Evolutionary conservation across 306 rosid genomes (phyloP), one percentile per base, ranked within the genome.

Genomic region (Clitoria ternatea): DNA sequence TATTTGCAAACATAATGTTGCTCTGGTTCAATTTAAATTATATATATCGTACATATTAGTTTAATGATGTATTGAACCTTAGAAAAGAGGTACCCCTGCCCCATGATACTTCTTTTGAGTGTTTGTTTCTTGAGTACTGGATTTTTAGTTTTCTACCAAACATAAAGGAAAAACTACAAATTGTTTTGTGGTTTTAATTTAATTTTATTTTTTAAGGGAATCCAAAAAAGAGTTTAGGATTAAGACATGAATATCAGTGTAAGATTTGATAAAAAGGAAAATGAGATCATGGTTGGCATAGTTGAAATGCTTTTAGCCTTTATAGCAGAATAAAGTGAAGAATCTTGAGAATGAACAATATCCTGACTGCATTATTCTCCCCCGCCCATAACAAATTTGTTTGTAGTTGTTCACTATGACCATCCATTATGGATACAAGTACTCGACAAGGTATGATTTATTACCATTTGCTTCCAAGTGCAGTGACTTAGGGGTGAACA

Each of bases 261-360:
- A 66, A 76, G 84, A 83, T 85, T 72, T 86, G 78, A 39, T 43
- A 35, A 72, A 74, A 59, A 69, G 40, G 66, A 13, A 75, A 53
- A 4, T 22, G 66, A 65, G 67, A 62, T 69, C 42, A 39, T 72
- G 77, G 61, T 64, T 63, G 67, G 69, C 55, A 52, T 47, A 54
- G 44, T 36, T 74, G 64, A 69, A 29, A 47, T 76, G 75, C 78
- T 70, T 82, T 84, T 45, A 50, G 70, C 66, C 74, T 67, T 67
- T 77, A 40, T 22, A 43, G 77, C 29, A 30, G 77, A 76, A 85
- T 66, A 77, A 75, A 77, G 82, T 39, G 55, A 62, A 75, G 74
- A 73, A 82, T 80, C 81, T 30, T 47, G 12, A 13, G 18, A 54
- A 70, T 72, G 69, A 62, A 55, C 61, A 70, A 48, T 55, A 49